Base-by-base conservation (phyloP, 2,329 filamentous ascomycete genomes). In the Clarireedia homoeocarpa region DNA sequence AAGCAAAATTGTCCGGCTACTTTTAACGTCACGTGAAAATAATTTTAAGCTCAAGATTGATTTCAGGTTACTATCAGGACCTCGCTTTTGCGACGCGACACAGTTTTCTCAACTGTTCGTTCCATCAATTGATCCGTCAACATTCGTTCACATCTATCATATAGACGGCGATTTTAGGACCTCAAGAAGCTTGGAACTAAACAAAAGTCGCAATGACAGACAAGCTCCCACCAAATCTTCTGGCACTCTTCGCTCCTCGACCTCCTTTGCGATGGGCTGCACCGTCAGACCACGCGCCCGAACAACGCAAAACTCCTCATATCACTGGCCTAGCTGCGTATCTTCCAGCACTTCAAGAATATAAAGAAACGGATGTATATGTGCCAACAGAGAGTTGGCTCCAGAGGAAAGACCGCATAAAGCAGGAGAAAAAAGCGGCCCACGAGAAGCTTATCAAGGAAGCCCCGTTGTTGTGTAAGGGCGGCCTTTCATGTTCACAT, bases 161-260 rank as follows among this genome's bases (percentile, higher is more conserved):
- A 46, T 26, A 51, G 20, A 38, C 47, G 34, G 38, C 27, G 26
- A 24, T 38, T 36, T 26, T 40, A 38, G 34, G 24, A 36, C 14
- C 26, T 9, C n/a, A 12, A 51, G 24, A 27, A 38, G 27, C 38
- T 51, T 39, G 38, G 47, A 27, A 55, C 30, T 34, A 6, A 9
- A 15, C 20, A 38, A 34, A 39, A 24, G 44, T 58, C 66, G 76
- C 65, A 60, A 99, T 97, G 94, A 97, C 94, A 51, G 92, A 96
- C 79, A 94, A 95, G 74, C 86, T 99, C 20, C 92, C 94, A 57
- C 89, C 88, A 55, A 92, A 95, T 71, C 82, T 97, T 58, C 81
- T 97, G 66, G 88, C 89, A 73, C 89, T 97, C 64, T 99, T 99
- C 76, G 89, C 92, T 74, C 89, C 94, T 70, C 89, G 94, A 58